Conservation (phyloP, 805 yeast species). For the Lipomyces lipofer region DNA sequence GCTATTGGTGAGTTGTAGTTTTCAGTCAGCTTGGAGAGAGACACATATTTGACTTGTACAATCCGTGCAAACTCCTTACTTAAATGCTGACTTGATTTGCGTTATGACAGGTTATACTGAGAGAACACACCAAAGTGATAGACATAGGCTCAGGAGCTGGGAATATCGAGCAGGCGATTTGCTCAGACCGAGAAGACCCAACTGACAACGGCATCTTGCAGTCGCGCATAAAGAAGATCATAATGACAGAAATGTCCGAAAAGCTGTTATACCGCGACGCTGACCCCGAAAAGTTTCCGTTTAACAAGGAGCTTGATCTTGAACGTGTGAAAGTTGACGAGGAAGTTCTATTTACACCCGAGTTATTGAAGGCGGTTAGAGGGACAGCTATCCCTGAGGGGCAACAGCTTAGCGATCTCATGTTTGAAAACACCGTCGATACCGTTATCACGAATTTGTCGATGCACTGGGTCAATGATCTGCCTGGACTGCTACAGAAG, state of each 20-base stretch:
- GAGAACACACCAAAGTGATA: constrained; percentile 59
- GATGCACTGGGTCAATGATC: constrained; percentile 82
- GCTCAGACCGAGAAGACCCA: constrained; percentile 41
- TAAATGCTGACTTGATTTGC: background rate
- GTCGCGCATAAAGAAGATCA: constrained; percentile 53
- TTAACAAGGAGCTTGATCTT: constrained; percentile 49
- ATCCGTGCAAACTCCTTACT: background rate
- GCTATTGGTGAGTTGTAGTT: constrained; percentile 47
- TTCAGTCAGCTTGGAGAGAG: background rate
- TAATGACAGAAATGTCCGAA: constrained; percentile 66
- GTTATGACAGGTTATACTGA: constrained; percentile 55
- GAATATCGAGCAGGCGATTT: constrained; percentile 50
- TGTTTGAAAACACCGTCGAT: constrained; percentile 49
- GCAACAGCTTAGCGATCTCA: constrained; percentile 11
- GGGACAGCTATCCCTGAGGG: constrained; percentile 1
- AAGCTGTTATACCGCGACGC: constrained; percentile 56
- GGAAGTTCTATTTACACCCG: constrained; percentile 44
- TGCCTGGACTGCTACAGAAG: constrained; percentile 62
- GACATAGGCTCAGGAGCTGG: constrained; percentile 80
- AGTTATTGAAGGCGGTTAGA: constrained; percentile 41
- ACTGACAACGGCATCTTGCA: constrained; percentile 54
- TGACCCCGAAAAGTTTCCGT: constrained; percentile 40
- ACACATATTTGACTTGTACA: background rate
- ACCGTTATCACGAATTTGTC: constrained; percentile 72
- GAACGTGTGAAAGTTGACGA: constrained; percentile 65